A percentile compares a stretch with the other conserved stretches of the same genome.
Conservation (phyloP, 2,329 filamentous ascomycete genomes). For the Arthrobotrys iridis region DNA sequence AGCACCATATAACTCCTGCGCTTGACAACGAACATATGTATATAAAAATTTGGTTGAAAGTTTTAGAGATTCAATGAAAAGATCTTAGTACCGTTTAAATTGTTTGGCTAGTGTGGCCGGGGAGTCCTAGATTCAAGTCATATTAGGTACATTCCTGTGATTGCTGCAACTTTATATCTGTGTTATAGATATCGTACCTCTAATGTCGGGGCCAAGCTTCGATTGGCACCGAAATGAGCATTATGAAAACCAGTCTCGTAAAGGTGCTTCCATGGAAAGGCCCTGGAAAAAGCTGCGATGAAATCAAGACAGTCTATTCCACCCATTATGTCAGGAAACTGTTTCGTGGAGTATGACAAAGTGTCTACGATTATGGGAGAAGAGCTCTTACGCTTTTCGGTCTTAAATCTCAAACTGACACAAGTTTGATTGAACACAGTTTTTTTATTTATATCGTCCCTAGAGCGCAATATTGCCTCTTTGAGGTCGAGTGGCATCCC, state of each 20-base stretch:
- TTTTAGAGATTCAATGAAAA: background rate
- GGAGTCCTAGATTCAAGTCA: background rate
- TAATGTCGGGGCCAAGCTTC: background rate
- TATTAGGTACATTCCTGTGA: too few relatives aligned
- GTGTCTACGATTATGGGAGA: background rate
- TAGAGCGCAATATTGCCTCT: conserved; percentile 17
- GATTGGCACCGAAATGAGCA: background rate
- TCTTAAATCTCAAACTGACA: conserved; percentile 37
- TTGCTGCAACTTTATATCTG: too few relatives aligned
- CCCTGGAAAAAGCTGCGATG: conserved; percentile 11
- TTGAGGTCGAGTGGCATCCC: conserved; percentile 33
- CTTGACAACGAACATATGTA: background rate
- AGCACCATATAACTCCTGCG: conserved; percentile 1
- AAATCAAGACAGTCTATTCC: conserved; percentile 30
- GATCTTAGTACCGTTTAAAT: background rate
- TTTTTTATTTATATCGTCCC: conserved; percentile 30
- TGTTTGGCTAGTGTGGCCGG: background rate
- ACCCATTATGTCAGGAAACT: background rate
- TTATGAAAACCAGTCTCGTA: conserved; percentile 35
- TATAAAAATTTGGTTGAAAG: background rate
- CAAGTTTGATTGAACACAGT: conserved; percentile 41
- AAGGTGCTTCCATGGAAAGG: conserved; percentile 28
- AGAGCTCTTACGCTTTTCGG: conserved; percentile 6
- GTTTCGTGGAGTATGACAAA: background rate
- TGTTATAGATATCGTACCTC: background rate